These are phyloP conservation scores for Rubia tinctorum DNA, from an alignment of 305 asterid species.

Conservation along the genomic window DNA sequence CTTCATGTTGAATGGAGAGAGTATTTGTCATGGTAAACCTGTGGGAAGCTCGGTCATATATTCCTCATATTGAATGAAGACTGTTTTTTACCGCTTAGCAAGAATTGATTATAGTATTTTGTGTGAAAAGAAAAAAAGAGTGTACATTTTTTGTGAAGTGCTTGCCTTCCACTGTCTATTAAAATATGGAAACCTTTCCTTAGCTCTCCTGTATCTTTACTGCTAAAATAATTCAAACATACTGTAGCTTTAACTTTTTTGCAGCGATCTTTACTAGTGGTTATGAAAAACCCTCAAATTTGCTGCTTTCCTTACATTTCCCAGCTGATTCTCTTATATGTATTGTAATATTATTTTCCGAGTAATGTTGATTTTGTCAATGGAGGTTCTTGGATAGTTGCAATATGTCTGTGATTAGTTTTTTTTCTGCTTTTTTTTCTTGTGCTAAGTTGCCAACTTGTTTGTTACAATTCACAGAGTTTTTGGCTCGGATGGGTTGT, in stretches of 20 bases:
- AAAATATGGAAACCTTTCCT: neutral
- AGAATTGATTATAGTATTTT: neutral
- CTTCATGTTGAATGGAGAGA: neutral
- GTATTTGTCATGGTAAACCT: neutral
- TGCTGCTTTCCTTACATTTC: neutral
- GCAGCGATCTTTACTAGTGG: neutral
- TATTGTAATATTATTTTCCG: neutral
- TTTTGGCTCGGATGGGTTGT: conserved; percentile 86
- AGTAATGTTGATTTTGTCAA: neutral
- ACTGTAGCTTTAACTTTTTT: neutral
- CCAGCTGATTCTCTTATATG: neutral
- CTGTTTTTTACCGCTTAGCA: neutral
- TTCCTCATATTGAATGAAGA: neutral
- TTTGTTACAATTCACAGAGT: conserved; percentile 48
- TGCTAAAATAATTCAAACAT: neutral
- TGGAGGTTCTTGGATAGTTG: neutral
- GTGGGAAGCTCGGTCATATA: neutral
- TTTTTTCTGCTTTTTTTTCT: neutral
- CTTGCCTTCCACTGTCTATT: neutral
- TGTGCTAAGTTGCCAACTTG: neutral
- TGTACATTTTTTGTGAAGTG: neutral
- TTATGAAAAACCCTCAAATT: neutral
- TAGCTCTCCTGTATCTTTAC: neutral
- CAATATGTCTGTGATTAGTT: neutral
- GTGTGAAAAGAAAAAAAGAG: neutral